These are phyloP conservation scores for Phytophthora boehmeriae DNA, from an alignment of 352 stramenopile genomes.

Conservation along the genomic window DNA sequence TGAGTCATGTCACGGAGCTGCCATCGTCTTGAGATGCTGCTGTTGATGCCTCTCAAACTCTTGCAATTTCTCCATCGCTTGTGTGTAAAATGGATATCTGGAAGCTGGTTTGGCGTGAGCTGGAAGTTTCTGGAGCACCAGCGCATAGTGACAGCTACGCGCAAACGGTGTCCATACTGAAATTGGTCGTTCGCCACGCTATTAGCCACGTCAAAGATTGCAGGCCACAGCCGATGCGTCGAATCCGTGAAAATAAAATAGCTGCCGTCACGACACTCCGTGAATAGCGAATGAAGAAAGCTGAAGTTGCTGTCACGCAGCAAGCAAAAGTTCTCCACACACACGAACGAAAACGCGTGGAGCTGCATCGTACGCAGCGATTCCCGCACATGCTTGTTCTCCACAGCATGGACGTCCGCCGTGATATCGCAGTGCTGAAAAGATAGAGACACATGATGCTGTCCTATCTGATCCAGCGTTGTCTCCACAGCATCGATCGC, in stretches of 20 bases:
- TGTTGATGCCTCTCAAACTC: slow-evolving; percentile 55
- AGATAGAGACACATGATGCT: slow-evolving; percentile 26
- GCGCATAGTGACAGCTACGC: slow-evolving; percentile 64
- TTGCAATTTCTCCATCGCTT: slow-evolving; percentile 49
- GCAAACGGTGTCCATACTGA: slow-evolving; percentile 60
- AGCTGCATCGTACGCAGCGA: slow-evolving; percentile 43
- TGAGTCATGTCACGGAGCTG: slow-evolving; percentile 1
- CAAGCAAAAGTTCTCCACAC: slow-evolving; percentile 71
- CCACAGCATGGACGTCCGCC: slow-evolving; percentile 30
- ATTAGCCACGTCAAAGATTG: slow-evolving; percentile 53
- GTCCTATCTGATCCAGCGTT: slow-evolving; percentile 35
- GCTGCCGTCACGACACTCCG: slow-evolving; percentile 33
- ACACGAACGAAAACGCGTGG: slow-evolving; percentile 77
- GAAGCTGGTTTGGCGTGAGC: slow-evolving; percentile 28
- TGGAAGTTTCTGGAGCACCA: slow-evolving; percentile 65
- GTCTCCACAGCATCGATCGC: slow-evolving; percentile 42
- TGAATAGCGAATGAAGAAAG: slow-evolving; percentile 64
- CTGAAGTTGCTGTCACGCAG: slow-evolving; percentile 48
- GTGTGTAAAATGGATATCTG: slow-evolving; percentile 44
- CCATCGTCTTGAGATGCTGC: slow-evolving; percentile 44
- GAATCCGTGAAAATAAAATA: slow-evolving; percentile 75
- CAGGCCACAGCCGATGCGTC: slow-evolving; percentile 72
- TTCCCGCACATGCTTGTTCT: slow-evolving; percentile 42
- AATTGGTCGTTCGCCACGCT: slow-evolving; percentile 37
- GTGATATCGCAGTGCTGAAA: slow-evolving; percentile 77